Percentiles rank a stretch among this genome's conserved stretches.
Evolutionary conservation across 2,329 filamentous ascomycete genomes (phyloP).

Genomic region (Pleomassaria siparia): DNA sequence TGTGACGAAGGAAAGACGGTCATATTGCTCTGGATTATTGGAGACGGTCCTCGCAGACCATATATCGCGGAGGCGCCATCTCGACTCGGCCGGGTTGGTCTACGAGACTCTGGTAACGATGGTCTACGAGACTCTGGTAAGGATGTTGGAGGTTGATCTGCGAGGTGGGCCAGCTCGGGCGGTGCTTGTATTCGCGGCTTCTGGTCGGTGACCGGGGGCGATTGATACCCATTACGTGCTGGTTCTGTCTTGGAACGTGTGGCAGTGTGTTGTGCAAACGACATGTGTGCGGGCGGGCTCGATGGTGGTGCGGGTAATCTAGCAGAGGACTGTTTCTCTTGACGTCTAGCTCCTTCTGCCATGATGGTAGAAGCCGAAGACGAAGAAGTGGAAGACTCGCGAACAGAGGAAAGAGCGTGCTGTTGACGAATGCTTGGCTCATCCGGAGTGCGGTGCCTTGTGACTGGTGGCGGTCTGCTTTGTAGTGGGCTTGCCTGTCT

Average conservation of each 20-base stretch:
- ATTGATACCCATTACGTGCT: constrained; percentile 5
- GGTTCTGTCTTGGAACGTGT: not conserved
- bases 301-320: constrained; percentile 48
- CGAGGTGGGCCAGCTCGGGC: constrained; percentile 54
- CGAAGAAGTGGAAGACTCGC: constrained; percentile 71
- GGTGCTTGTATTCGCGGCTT: constrained; percentile 32
- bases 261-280: not conserved
- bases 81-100: constrained; percentile 49
- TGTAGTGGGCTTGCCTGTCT: constrained; percentile 59
- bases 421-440: constrained; percentile 52
- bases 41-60: constrained; percentile 50
- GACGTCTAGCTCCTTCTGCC: constrained; percentile 51
- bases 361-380: constrained; percentile 71
- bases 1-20: constrained; percentile 52
- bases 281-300: constrained; percentile 49
- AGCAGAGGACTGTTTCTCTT: constrained; percentile 39
- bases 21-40: constrained; percentile 60
- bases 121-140: constrained; percentile 51
- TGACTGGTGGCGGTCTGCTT: constrained; percentile 60
- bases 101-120: constrained; percentile 49
- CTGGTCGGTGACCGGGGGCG: constrained; percentile 5
- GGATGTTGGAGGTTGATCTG: constrained; percentile 60
- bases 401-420: constrained; percentile 64
- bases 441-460: constrained; percentile 58
- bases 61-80: constrained; percentile 49